Evolutionary conservation across 352 stramenopile species (phyloP), one percentile per base, ranked within the genome.

Genomic region (Phytophthora multivora): DNA sequence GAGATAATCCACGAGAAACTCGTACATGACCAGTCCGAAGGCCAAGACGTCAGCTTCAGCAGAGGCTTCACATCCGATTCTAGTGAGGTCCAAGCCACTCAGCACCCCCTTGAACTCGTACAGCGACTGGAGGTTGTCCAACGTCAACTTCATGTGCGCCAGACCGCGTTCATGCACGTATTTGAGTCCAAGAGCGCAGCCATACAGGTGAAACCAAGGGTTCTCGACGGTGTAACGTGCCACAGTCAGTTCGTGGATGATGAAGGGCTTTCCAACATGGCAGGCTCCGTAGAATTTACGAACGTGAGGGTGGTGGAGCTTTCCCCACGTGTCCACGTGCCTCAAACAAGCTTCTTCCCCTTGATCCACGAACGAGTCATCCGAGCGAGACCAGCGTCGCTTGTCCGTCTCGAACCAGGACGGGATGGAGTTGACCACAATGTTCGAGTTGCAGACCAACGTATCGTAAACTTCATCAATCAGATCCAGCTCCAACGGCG

Each of bases 281-380:
- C 55, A 65, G 9, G 61, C 61, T 25, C 54, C 54, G 7, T 66
- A 70, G 4, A 62, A 41, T 13, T 51, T 62, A 3, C 52, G 46
- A 26, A 70, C 26, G 6, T 67, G 43, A 41, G 63, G 63, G 35
- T 67, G 63, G 25, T 67, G 49, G 1, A 71, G 36, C 28, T 33
- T 16, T 2, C 30, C 18, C 36, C 36, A 59, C 0, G 21, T 39
- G 2, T 19, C 36, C 13, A 51, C 38, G 2, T 57, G 26, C 12
- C 56, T 25, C 11, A 58, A 53, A 39, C 28, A 52, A 30, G n/a
- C 10, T 28, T 51, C 45, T 51, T 51, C 47, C 13, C 8, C 16
- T 23, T 8, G 26, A 16, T 19, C 23, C 4, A 54, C 23, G 12
- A 43, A 23, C 12, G 31, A 33, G 33, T 43, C 30, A 7, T 23